A percentile compares a stretch with the other conserved stretches of the same genome.
Conservation (phyloP, 495 filamentous ascomycete species). For the Podospora didyma region DNA sequence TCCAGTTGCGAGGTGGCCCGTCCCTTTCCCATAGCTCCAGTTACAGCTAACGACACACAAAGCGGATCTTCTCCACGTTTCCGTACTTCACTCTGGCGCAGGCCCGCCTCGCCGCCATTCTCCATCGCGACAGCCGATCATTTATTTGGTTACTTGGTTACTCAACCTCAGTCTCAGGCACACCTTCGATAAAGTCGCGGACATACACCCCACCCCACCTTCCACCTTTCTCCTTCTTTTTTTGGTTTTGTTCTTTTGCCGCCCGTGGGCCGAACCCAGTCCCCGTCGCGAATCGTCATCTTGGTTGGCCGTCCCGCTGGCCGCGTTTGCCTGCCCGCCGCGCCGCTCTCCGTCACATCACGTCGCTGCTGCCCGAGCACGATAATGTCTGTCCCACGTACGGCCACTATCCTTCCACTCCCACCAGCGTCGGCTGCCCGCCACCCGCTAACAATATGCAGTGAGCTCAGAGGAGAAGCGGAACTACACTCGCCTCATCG, state of each 20-base stretch:
- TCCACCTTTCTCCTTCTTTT: background rate
- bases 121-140: constrained; percentile 5
- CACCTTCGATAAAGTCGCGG: too few relatives aligned
- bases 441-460: constrained; percentile 29
- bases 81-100: background rate
- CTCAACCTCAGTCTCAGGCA: too few relatives aligned
- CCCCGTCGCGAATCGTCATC: background rate
- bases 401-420: background rate
- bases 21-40: too few relatives aligned
- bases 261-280: background rate
- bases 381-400: constrained; percentile 30
- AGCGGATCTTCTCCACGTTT: constrained; percentile 12
- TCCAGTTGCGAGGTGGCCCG: too few relatives aligned
- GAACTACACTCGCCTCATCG: constrained; percentile 80
- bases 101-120: background rate
- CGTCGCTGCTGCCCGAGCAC: constrained; percentile 4
- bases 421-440: background rate
- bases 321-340: background rate
- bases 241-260: background rate
- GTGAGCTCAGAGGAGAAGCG: constrained; percentile 64
- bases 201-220: too few relatives aligned
- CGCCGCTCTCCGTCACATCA: constrained; percentile 2
- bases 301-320: background rate
- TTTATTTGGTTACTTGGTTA: too few relatives aligned
- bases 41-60: background rate